A percentile compares a stretch with the other conserved stretches of the same genome.
Conservation (phyloP, 2,329 filamentous ascomycete genomes). For the Drechslerella dactyloides region DNA sequence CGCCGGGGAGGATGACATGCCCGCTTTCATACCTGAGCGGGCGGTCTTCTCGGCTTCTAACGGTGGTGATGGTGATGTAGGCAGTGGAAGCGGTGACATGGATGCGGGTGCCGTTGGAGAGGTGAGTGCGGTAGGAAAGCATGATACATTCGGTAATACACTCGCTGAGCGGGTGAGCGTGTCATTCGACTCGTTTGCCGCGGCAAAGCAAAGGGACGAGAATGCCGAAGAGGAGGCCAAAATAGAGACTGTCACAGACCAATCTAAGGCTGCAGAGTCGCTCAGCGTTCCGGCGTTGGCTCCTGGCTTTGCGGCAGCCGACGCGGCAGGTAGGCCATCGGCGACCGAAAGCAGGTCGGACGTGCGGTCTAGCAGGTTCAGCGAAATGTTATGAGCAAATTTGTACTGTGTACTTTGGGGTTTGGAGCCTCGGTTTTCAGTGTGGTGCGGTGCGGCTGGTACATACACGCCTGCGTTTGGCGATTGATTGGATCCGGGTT, state of each 20-base stretch:
- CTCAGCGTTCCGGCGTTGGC: neutral
- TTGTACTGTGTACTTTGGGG: slow-evolving; percentile 25
- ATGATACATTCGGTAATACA: slow-evolving; percentile 28
- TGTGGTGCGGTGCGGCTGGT: neutral
- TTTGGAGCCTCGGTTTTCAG: neutral
- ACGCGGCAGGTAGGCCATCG: neutral
- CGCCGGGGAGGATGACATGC: slow-evolving; percentile 35
- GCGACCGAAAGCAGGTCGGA: slow-evolving; percentile 10
- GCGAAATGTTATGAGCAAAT: slow-evolving; percentile 25
- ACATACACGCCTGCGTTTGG: no score
- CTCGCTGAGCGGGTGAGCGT: slow-evolving; percentile 17
- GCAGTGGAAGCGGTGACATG: neutral
- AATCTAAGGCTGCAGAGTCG: neutral
- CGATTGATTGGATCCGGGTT: no score
- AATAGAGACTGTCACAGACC: neutral
- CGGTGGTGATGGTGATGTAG: slow-evolving; percentile 3
- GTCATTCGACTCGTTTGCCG: slow-evolving; percentile 26
- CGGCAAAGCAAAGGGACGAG: slow-evolving; percentile 16
- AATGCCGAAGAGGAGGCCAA: slow-evolving; percentile 14
- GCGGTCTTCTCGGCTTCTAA: slow-evolving; percentile 20
- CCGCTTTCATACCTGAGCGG: slow-evolving; percentile 20
- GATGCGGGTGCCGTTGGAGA: neutral
- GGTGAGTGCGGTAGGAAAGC: neutral
- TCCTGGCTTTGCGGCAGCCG: neutral
- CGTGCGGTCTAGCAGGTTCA: slow-evolving; percentile 38